Evolutionary conservation across 805 yeast species (phyloP), one percentile per base, ranked within the genome.

Genomic region (Teunomyces tritomae): DNA sequence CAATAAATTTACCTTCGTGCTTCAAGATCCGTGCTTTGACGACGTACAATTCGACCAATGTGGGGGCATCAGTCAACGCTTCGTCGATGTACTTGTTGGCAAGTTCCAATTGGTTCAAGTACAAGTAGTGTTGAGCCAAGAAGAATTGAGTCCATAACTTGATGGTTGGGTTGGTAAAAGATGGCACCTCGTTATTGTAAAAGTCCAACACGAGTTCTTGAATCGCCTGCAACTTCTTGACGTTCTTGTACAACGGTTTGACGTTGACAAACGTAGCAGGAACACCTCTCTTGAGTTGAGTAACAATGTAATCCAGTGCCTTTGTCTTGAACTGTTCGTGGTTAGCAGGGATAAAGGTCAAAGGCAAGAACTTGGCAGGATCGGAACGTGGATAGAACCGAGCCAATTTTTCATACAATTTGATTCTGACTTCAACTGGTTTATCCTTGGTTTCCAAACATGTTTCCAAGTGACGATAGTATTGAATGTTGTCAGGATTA

Each of bases 221-320:
- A 48, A 88, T 76, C 2, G 75, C 56, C 68, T 73, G 42, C 62
- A 58, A 44, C 52, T 70, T 72, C 8, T 55, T 51, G 30, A 56
- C 48, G 56, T 76, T 78, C 47, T 71, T 76, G 68, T 88, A 89
- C 53, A 90, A 73, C 1, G 95, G 87, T 67, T 91, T 90, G 43
- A 94, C 81, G 57, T 88, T 85, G 47, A 85, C 85, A 68, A 91
- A 94, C 4, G 94, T 79, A 1, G 97, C 87, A 4, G 98, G 98
- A 29, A 90, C 94, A 35, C 96, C 95, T 47, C 89, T 78, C 52
- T 77, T 69, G 57, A 94, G 77, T 59, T 85, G 87, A 3, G 74
- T 65, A 4, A 77, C 49, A 40, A 91, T 66, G 62, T 90, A 94
- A 2, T 64, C 63, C 28, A 67, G 56, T 5, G 80, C 82, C 46